Base-by-base conservation (phyloP, 2,329 filamentous ascomycete species). In the Colletotrichum somersetense region DNA sequence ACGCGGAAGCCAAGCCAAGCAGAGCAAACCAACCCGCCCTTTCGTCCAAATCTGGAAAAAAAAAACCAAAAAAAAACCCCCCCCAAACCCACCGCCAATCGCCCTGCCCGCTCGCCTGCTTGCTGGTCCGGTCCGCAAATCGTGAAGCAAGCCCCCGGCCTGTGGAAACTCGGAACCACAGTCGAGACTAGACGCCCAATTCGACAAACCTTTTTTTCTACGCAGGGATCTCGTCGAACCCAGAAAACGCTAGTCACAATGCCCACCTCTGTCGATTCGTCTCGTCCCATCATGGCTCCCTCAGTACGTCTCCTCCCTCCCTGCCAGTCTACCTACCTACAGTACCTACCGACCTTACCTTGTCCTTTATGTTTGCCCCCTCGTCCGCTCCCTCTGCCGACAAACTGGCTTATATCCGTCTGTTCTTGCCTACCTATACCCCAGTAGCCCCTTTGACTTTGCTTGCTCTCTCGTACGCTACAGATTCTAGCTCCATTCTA, bases 271-370 rank as follows among this genome's bases (percentile, higher is more conserved):
- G 77, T 90, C 70, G 88, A 90, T 67, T 90, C 88, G 56, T 84
- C 87, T 66, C 87, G 88, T 79, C 88, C 88, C 77, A 90, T 90
- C 79, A 89, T 90, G 88, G 87, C 87, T 72, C 86, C 88, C 59
- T 90, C 88, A 78, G 88, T 90, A 88, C 67, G 88, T 88, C 73
- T 73, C 72, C 73, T 62, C 30, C 53, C 56, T 46, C 56, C 59
- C 26, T 42, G 48, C 71, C 30, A 30, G 30, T 30, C 35, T 38
- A 11, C 62, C 56, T 50, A 56, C 53, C 66, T 59, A 46, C 50
- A 26, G 26, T 26, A 26, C 53, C 66, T 59, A 46, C 50, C 58
- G 58, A 64, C 63, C 33, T 69, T 55, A 46, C 63, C 33, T 69
- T 55, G 53, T 18, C 46, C 46, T 72, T 53, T 58, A 65, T 66